Evolutionary conservation across 495 filamentous ascomycete species (phyloP).

Genomic region (Stereocaulon alpinum): DNA sequence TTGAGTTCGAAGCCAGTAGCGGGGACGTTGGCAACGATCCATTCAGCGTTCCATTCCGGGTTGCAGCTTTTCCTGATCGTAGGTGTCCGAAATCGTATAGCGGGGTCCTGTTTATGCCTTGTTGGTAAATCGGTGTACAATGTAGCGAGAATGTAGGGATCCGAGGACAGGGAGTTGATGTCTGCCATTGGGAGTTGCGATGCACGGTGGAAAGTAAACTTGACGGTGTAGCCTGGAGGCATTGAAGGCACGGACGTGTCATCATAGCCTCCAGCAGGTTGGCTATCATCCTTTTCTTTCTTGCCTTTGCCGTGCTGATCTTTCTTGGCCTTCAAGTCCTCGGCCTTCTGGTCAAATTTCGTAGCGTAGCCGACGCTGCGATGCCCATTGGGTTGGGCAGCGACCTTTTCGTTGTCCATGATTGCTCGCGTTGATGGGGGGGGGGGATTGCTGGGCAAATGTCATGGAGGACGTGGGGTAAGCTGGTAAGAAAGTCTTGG

Average conservation of each 20-base stretch:
- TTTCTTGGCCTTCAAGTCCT: constrained; percentile 46
- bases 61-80: constrained; percentile 61
- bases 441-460: background rate
- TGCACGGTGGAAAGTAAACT: constrained; percentile 75
- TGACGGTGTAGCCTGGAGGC: constrained; percentile 69
- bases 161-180: constrained; percentile 63
- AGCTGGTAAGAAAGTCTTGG: background rate
- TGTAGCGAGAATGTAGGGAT: constrained; percentile 71
- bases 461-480: background rate
- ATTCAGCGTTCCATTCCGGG: constrained; percentile 73
- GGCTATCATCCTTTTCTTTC: constrained; percentile 24
- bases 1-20: constrained; percentile 69
- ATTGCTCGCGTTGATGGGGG: background rate
- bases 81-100: constrained; percentile 59
- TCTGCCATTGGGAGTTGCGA: constrained; percentile 74
- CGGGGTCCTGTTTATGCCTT: constrained; percentile 71
- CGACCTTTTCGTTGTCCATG: constrained; percentile 5
- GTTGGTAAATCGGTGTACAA: constrained; percentile 50
- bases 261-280: constrained; percentile 72
- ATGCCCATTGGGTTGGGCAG: constrained; percentile 17
- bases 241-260: constrained; percentile 61
- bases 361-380: constrained; percentile 20
- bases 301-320: constrained; percentile 22
- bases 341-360: constrained; percentile 46
- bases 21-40: constrained; percentile 81